phyloP scores from a whole-genome alignment of 2,329 filamentous ascomycete species.

The Plenodomus biglobosus region DNA sequence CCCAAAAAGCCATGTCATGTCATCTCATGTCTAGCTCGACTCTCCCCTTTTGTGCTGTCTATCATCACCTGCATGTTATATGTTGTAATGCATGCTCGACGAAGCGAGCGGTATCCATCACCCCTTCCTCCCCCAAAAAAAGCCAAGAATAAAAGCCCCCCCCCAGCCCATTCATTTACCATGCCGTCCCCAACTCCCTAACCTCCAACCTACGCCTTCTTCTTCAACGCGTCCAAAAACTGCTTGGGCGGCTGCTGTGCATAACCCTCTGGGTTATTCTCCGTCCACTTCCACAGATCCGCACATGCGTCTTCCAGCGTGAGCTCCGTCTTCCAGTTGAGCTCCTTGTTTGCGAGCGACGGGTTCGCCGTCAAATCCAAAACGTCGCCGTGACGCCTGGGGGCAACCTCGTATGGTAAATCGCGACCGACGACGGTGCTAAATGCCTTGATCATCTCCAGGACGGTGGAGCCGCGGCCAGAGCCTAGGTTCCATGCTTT shows the following conservation, averaged over 20 bases:
- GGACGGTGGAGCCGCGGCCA: constrained; percentile 91
- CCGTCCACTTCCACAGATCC: constrained; percentile 95
- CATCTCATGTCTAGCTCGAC: no score
- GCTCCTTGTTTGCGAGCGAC: constrained; percentile 79
- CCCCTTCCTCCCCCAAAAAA: no score
- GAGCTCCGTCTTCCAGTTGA: constrained; percentile 87
- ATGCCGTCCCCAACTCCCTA: not conserved
- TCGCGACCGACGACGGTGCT: constrained; percentile 81
- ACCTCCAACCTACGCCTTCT: constrained; percentile 15
- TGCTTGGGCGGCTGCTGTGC: constrained; percentile 84
- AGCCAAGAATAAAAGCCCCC: no score
- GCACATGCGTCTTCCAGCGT: constrained; percentile 91
- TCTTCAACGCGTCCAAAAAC: constrained; percentile 63
- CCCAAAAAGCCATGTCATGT: no score
- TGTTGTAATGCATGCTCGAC: no score
- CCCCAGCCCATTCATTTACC: no score
- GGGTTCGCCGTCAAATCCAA: constrained; percentile 94
- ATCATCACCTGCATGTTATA: no score
- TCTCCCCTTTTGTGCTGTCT: no score
- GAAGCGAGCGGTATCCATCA: no score
- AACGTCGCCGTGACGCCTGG: constrained; percentile 83
- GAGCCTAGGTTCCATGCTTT: constrained; percentile 97
- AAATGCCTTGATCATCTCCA: constrained; percentile 97
- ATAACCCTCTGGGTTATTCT: constrained; percentile 96
- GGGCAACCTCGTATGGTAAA: constrained; percentile 82